Evolutionary conservation across 208 protist species (phyloP), one percentile per base, ranked within the genome.

Genomic region (Vickermania spadyakhi): DNA sequence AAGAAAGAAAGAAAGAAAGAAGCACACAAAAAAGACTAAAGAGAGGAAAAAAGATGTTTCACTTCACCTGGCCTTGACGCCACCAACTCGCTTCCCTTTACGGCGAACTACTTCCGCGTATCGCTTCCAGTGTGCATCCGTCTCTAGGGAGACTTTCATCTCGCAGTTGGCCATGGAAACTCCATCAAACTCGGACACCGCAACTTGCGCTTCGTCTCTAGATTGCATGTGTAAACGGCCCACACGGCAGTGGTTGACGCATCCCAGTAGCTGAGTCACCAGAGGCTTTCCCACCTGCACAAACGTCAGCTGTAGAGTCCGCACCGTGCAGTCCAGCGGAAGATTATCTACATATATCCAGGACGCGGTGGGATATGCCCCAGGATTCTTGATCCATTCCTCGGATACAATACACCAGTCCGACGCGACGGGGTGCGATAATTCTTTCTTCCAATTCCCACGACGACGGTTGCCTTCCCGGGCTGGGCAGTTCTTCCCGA

Each of bases 301-400:
- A 54, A 92, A 89, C 26, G 85, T 92, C 65, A 89, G 78, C 14
- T 79, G 78, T 22, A 92, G 72, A 4, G 81, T 79, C 23, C 36
- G 64, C 60, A 64, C 77, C 31, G 75, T 87, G 68, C 85, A 92
- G 67, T 87, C 81, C 52, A 87, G 88, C n/a, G 85, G 85, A 2
- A 92, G 64, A 65, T 92, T 92, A 22, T 75, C 84, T 53, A 92
- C 79, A 62, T 87, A 92, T 2, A 92, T 68, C 65, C 79, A 80
- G 5, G 51, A 11, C 13, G 21, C 51, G 51, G n/a, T 23, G 25
- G n/a, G 5, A 22, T 55, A 55, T 7, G 7, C 36, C 7, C 18
- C 36, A n/a, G 11, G 36, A n/a, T 18, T 7, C 36, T 18, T 45
- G 36, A 18, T n/a, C 36, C 36, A 45, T 18, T 45, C 36, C 7